phyloP scores from a whole-genome alignment of 257 asterid genomes.

The Nicotiana undulata region DNA sequence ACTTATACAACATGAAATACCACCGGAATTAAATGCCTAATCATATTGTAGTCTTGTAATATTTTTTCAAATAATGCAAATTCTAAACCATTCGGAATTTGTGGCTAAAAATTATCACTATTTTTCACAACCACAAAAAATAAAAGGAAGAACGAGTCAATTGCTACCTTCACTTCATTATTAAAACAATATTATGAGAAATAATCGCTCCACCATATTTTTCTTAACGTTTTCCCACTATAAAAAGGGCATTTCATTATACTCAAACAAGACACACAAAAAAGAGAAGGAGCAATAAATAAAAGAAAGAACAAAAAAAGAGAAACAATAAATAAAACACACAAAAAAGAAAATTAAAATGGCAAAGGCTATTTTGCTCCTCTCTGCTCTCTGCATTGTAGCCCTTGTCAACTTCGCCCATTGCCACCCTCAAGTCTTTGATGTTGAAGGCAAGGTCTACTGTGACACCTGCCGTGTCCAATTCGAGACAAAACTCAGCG shows the following conservation, averaged over 20 bases:
- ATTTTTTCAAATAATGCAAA: background rate
- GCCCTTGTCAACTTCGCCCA: constrained; percentile 7
- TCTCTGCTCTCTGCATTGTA: constrained; percentile 12
- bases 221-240: background rate
- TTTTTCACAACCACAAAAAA: background rate
- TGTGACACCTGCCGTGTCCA: constrained; percentile 10
- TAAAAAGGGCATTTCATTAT: background rate
- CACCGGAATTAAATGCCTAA: background rate
- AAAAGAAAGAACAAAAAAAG: background rate
- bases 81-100: background rate
- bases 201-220: background rate
- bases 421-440: constrained; percentile 1
- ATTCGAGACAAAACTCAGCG: constrained; percentile 8
- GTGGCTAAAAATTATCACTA: background rate
- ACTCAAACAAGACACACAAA: background rate
- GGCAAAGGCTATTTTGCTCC: constrained; percentile 13
- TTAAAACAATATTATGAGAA: background rate
- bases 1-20: background rate
- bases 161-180: background rate
- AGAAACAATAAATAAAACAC: background rate
- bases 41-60: background rate
- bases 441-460: constrained; percentile 10
- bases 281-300: constrained; percentile 3
- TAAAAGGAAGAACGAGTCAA: background rate
- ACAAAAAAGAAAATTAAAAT: background rate